Base-by-base conservation (phyloP, 106 monocot genomes). In the Dendrobium nobile region DNA sequence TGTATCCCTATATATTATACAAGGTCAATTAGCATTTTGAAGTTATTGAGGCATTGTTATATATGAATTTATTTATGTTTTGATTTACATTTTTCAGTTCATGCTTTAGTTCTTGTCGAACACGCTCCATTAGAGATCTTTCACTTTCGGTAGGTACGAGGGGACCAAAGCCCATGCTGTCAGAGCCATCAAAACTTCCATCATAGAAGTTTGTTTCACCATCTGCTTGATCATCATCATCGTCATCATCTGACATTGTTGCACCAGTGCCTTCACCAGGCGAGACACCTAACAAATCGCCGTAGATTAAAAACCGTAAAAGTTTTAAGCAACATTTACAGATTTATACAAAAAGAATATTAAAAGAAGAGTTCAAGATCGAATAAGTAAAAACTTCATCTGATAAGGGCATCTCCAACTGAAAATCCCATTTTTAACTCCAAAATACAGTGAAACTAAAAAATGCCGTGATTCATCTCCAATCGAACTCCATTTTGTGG, bases 1-100 rank as follows among this genome's bases (percentile, higher is more conserved):
- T 92, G 82, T 92, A 92, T 9, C 89, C 92, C 89, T 92, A n/a
- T 9, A 86, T 17, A 47, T 37, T 4, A 22, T 11, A 44, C 0
- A 33, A 13, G 51, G 15, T 51, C 13, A 7, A 33, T 16, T 61
- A 10, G 13, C 15, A 51, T 3, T 15, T 13, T 51, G 1, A 51
- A 13, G 51, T 2, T 13, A 51, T 16, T 51, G 13, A 51, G 10
- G 51, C 51, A 51, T 51, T 51, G 51, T 13, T 13, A 51, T 31
- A 31, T 31, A 31, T 11, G 15, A 13, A 51, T 16, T 51, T 51
- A 51, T 13, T 13, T 51, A 22, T 61, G 70, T 17, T 17, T 33
- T 70, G 70, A 28, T 51, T 7, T 47, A 77, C 77, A 59, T 82
- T 77, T 54, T 82, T 82, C 24, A 82, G 54, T n/a, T 82, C 82